Conservation (phyloP, 208 protist species). For the Angomonas deanei region DNA sequence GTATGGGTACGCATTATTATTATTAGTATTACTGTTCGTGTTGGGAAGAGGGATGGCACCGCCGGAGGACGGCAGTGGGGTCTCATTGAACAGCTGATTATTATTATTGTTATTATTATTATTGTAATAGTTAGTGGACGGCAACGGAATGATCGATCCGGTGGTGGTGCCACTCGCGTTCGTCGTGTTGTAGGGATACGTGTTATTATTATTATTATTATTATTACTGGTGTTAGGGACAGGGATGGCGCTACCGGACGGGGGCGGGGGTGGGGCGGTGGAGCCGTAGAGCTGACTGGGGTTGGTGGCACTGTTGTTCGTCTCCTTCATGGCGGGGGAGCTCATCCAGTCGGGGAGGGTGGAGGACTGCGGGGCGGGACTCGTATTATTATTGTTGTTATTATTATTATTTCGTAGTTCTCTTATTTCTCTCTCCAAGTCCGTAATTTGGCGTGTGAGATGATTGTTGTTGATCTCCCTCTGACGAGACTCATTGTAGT, state of each 20-base stretch:
- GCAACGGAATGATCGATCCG: too few relatives aligned
- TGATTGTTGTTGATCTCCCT: constrained; percentile 55
- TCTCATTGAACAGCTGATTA: too few relatives aligned
- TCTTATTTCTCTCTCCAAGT: constrained; percentile 54
- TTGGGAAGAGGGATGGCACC: too few relatives aligned
- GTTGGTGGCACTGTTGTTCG: background rate
- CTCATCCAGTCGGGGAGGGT: background rate
- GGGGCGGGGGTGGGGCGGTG: background rate
- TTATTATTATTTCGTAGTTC: constrained; percentile 17
- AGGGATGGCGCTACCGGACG: background rate
- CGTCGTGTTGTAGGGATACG: background rate
- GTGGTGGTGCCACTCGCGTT: background rate
- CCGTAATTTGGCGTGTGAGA: constrained; percentile 51
- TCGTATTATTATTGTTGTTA: background rate
- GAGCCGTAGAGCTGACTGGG: background rate
- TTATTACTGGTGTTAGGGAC: background rate
- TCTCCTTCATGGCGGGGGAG: background rate
- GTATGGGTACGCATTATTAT: too few relatives aligned
- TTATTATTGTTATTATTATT: too few relatives aligned
- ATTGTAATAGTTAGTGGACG: too few relatives aligned
- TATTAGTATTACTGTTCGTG: background rate
- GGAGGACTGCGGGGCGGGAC: background rate
- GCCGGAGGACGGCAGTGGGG: too few relatives aligned
- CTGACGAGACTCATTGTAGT: constrained; percentile 70
- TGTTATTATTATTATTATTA: constrained; percentile 7